Base-by-base conservation (phyloP, 2,329 filamentous ascomycete species). In the Fusarium fracticaudum region DNA sequence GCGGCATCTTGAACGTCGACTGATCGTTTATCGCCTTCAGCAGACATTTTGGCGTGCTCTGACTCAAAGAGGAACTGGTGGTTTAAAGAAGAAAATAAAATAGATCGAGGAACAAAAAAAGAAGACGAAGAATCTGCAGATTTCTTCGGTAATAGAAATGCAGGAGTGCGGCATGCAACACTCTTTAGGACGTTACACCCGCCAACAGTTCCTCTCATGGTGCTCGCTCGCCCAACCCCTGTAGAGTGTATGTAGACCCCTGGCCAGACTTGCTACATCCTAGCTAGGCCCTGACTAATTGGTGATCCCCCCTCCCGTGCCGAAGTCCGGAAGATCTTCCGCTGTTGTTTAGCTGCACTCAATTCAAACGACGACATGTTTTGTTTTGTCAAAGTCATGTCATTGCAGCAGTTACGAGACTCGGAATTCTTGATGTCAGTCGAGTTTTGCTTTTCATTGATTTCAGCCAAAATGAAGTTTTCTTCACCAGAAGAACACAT, bases 91-190 rank as follows among this genome's bases (percentile, higher is more conserved):
- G 35, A 18, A 37, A 40, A 15, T 7, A n/a, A 54, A 57, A 54
- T 22, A 60, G 58, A 41, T 31, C 61, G 35, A 43, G 35, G 38
- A 53, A 31, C 35, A 57, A 24, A 57, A 55, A 67, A 18, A 29
- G 2, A 29, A 22, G 8, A 61, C 33, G 38, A 20, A 12, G 6
- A 74, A 60, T 33, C 31, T 64, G 66, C 60, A 44, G 55, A 47
- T 43, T 45, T 35, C 26, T 45, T 63, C 54, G 51, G 67, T 63
- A 51, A 54, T 43, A 37, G 60, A 71, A 58, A 73, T 69, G 71
- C 72, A 71, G 37, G 64, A 69, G 62, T 59, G 64, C 53, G 63
- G 48, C 57, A 40, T 58, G 22, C 17, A 58, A 11, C 9, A 45
- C 33, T 41, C 44, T 45, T 31, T 31, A n/a, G 50, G 60, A 45